A percentile compares a stretch with the other conserved stretches of the same genome.
These are phyloP conservation scores for Pichia cephalocereana DNA, from an alignment of 805 yeast genomes.

Conservation along the genomic window DNA sequence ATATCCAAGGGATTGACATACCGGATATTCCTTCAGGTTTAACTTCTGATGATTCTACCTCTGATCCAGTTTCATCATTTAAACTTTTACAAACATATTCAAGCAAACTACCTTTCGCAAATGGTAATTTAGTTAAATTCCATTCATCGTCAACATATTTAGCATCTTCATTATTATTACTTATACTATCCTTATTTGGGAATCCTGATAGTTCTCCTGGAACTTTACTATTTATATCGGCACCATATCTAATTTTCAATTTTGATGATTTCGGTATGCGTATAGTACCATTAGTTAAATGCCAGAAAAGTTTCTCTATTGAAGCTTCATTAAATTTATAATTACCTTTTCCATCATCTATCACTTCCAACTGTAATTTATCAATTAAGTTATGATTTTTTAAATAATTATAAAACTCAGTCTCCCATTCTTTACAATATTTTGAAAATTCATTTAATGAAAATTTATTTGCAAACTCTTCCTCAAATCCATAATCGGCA, in stretches of 20 bases:
- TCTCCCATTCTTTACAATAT: constrained; percentile 41
- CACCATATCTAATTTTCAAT: constrained; percentile 69
- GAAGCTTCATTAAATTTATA: constrained; percentile 30
- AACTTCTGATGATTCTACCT: constrained; percentile 18
- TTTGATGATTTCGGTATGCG: constrained; percentile 25
- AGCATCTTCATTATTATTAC: constrained; percentile 10
- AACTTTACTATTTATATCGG: constrained; percentile 63
- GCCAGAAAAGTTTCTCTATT: constrained; percentile 66
- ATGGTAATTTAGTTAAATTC: constrained; percentile 68
- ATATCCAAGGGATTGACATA: constrained; percentile 93
- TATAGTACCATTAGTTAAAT: constrained; percentile 16
- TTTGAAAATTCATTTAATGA: constrained; percentile 45
- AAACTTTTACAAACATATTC: constrained; percentile 34
- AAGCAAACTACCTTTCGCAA: constrained; percentile 58
- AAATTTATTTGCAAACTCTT: constrained; percentile 41
- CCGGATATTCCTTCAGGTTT: constrained; percentile 56
- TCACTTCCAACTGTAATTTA: constrained; percentile 6
- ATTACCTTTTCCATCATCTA: constrained; percentile 12
- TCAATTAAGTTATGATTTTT: constrained; percentile 7
- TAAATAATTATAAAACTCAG: constrained; percentile 14
- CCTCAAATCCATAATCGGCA: constrained; percentile 84
- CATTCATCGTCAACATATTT: constrained; percentile 55
- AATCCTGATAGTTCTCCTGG: constrained; percentile 70
- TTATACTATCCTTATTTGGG: constrained; percentile 35
- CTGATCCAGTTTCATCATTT: neutral